phyloP scores from a whole-genome alignment of 75 land plant genomes.

The Larix kaempferi region DNA sequence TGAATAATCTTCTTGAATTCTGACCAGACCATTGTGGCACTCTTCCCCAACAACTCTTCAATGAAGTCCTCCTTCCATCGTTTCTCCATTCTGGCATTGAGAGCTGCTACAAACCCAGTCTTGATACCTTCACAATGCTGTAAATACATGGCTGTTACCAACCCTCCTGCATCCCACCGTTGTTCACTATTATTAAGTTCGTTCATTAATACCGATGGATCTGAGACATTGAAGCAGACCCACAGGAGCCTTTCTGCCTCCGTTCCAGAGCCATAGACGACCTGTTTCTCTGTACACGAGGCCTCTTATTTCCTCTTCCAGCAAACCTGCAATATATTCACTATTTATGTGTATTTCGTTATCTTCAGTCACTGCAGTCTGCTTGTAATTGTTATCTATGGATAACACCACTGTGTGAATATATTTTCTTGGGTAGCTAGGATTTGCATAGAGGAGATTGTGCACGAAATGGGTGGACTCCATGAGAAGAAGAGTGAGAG shows the following conservation, averaged over 20 bases:
- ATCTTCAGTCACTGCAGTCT: not conserved
- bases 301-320: constrained; percentile 1
- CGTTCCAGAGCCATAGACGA: not conserved
- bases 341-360: not conserved
- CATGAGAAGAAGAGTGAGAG: not conserved
- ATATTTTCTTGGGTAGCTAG: not conserved
- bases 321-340: not conserved
- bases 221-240: not conserved
- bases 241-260: not conserved
- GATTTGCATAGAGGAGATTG: not conserved
- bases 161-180: no score
- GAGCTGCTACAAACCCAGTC: constrained; percentile 3
- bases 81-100: not conserved
- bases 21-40: no score
- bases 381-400: not conserved
- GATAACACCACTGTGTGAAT: not conserved
- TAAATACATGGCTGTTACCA: not conserved
- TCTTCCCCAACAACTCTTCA: not conserved
- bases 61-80: not conserved
- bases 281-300: not conserved
- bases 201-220: not conserved
- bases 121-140: not conserved
- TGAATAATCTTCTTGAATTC: not conserved
- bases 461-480: not conserved
- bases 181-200: not conserved